These are phyloP conservation scores for Gossypium mustelinum DNA, from an alignment of 345 rosid species.

Conservation along the genomic window DNA sequence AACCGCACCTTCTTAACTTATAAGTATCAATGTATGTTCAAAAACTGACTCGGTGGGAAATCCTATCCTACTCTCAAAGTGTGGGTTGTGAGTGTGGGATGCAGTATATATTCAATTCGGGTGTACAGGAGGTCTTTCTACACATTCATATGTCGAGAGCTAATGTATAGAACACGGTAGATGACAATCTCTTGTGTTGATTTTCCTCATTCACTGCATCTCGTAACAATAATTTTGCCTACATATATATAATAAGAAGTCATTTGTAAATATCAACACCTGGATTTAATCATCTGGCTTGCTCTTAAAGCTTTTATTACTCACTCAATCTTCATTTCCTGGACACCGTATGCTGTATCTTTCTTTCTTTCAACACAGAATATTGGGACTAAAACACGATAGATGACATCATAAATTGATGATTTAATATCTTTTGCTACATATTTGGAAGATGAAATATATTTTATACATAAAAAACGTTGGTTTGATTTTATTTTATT, in stretches of 20 bases:
- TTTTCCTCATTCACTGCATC: neutral
- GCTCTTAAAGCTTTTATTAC: neutral
- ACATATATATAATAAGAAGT: neutral
- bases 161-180: neutral
- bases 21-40: slow-evolving; percentile 1
- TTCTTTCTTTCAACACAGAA: neutral
- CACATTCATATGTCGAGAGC: neutral
- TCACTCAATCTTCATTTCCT: neutral
- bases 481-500: too few relatives aligned
- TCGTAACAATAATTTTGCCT: neutral
- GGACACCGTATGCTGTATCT: neutral
- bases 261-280: neutral
- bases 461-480: too few relatives aligned
- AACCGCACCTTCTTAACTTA: slow-evolving; percentile 20
- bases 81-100: neutral
- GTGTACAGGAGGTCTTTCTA: neutral
- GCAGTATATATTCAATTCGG: neutral
- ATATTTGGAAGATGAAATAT: too few relatives aligned
- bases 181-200: neutral
- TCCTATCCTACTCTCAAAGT: neutral
- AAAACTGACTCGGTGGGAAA: neutral
- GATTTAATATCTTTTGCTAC: neutral
- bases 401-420: neutral
- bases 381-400: neutral
- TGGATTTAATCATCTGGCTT: neutral